Conservation (phyloP, 208 protist genomes). For the Crithidia expoeki region DNA sequence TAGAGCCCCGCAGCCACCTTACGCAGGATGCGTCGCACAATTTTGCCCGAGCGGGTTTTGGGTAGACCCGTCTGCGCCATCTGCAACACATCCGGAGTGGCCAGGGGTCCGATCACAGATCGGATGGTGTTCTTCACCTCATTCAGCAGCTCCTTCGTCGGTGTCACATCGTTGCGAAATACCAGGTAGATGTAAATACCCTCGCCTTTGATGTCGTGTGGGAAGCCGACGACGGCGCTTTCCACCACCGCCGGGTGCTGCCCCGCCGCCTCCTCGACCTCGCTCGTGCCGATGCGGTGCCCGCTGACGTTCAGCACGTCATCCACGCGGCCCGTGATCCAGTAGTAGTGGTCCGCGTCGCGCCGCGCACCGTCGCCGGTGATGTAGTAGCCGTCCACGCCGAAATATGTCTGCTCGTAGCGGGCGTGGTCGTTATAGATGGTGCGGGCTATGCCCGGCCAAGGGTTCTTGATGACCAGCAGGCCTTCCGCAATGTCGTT, state of each 20-base stretch:
- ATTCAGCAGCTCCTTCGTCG: constrained; percentile 59
- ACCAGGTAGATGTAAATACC: constrained; percentile 94
- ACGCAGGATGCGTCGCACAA: constrained; percentile 97
- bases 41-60: constrained; percentile 98
- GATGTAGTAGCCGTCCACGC: constrained; percentile 94
- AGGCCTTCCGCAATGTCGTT: constrained; percentile 82
- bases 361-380: constrained; percentile 95
- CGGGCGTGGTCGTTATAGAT: constrained; percentile 89
- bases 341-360: constrained; percentile 97
- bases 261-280: constrained; percentile 95
- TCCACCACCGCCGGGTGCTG: constrained; percentile 88
- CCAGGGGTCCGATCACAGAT: constrained; percentile 95
- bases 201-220: constrained; percentile 96
- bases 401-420: constrained; percentile 94
- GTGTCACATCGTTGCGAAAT: constrained; percentile 72
- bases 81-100: constrained; percentile 93
- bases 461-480: constrained; percentile 89
- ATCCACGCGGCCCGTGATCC: constrained; percentile 98
- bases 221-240: constrained; percentile 94
- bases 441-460: constrained; percentile 93
- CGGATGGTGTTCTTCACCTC: constrained; percentile 84
- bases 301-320: constrained; percentile 98
- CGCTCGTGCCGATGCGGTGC: constrained; percentile 96
- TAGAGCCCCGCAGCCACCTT: constrained; percentile 92
- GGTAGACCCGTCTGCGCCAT: constrained; percentile 86